Conservation (phyloP, 768 basidiomycete genomes). For the Clavulina sp. region DNA sequence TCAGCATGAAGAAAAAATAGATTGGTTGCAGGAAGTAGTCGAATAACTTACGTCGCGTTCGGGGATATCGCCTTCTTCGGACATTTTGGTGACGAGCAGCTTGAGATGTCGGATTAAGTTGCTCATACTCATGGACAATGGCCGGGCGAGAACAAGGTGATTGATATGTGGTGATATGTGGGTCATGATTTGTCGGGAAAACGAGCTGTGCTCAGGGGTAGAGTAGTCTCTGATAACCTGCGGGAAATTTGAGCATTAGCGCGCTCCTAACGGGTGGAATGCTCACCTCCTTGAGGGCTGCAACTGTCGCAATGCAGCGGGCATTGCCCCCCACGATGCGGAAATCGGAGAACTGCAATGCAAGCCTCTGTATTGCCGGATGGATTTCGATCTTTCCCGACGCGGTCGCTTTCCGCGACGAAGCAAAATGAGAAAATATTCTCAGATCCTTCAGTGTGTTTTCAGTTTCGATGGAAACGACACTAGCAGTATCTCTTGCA, state of each 20-base stretch:
- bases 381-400: constrained; percentile 66
- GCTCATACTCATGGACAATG: constrained; percentile 87
- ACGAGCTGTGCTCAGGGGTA: constrained; percentile 70
- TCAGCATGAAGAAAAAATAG: constrained; percentile 4
- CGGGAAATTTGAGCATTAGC: background rate
- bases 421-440: constrained; percentile 75
- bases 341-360: constrained; percentile 81
- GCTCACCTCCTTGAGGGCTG: constrained; percentile 78
- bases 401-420: constrained; percentile 22
- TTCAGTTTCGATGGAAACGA: background rate
- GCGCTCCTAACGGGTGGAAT: background rate
- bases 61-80: constrained; percentile 85
- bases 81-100: constrained; percentile 78
- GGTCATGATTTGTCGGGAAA: constrained; percentile 81
- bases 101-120: constrained; percentile 90
- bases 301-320: constrained; percentile 80
- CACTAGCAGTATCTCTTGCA: constrained; percentile 6
- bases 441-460: constrained; percentile 22
- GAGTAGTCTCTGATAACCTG: constrained; percentile 85
- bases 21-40: background rate
- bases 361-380: constrained; percentile 71
- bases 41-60: constrained; percentile 68
- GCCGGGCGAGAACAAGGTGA: constrained; percentile 70
- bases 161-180: constrained; percentile 87
- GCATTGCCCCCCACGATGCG: constrained; percentile 91